Evolutionary conservation across 345 rosid species (phyloP).

Genomic region (Salix suchowensis): DNA sequence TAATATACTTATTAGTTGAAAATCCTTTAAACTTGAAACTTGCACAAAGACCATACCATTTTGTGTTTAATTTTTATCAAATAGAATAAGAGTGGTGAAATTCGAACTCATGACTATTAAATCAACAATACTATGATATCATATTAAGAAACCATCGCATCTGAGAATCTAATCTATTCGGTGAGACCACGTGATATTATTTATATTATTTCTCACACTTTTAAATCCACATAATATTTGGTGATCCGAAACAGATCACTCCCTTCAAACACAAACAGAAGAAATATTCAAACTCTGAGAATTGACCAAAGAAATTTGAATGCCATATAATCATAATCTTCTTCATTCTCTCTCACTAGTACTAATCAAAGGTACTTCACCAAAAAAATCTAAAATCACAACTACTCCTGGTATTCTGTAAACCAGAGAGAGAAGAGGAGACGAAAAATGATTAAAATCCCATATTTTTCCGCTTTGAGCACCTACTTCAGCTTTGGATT

Average conservation of each 20-base stretch:
- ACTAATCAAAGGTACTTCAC: background rate
- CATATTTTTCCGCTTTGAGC: conserved; percentile 63
- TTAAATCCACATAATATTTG: background rate
- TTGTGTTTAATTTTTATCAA: no score
- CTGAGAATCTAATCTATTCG: no score
- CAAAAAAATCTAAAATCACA: background rate
- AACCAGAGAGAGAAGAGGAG: background rate
- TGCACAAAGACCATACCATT: rapidly evolving
- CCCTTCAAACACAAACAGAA: no score
- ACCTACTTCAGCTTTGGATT: conserved; percentile 81
- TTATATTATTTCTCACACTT: background rate
- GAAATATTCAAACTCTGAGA: no score
- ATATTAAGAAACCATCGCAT: no score
- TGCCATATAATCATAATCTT: background rate
- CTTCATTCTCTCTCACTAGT: background rate
- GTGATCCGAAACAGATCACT: no score
- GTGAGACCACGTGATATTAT: no score
- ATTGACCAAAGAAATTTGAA: background rate
- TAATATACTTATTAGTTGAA: no score
- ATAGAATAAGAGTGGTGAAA: rapidly evolving
- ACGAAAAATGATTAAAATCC: conserved; percentile 57
- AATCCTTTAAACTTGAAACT: no score
- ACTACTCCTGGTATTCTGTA: background rate
- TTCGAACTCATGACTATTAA: no score
- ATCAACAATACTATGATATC: no score